Evolutionary conservation across 192 early-diverging fungal species (phyloP), one percentile per base, ranked within the genome.

Genomic region (Backusella tuberculispora): DNA sequence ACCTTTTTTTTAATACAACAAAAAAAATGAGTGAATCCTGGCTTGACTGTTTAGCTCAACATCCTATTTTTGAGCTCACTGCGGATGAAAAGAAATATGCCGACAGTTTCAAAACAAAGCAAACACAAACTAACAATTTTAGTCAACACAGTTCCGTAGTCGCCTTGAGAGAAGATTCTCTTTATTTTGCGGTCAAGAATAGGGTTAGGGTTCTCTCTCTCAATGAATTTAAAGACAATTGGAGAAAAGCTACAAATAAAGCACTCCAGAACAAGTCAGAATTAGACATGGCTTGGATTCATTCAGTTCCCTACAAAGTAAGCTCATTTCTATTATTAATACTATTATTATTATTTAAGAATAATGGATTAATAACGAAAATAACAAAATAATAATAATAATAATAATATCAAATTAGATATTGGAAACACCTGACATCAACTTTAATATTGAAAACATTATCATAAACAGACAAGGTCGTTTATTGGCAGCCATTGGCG

Each of bases 141-240:
- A 47, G 69, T 19, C 74, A 41, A 17, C 48, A 66, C 37, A 71
- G 40, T 26, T 44, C 70, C 4, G 21, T 73, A 1, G 77, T 85
- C 71, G 82, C 72, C 17, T 63, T 88, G 12, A 85, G 85, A 65
- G 89, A 83, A 7, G 86, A 87, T 15, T 89, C 90, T 68, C 68
- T 92, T 12, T 90, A 88, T 79, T 80, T 90, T 8, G 89, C 90
- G 1, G 82, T 91, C 1, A 85, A 88, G 0, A 66, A 71, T 38
- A 83, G 87, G 42, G 81, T 92, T 53, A 84, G 91, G n/a, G 83
- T 84, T 65, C 81, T 90, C 46, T 89, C 81, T 50, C 80, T 92
- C 4, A 87, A 83, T 50, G 85, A 85, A 9, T 86, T 88, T 71
- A 92, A 92, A 63, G 85, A 88, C 66, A 79, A 86, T 12, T 90